Evolutionary conservation across 1,284 basidiomycete species (phyloP), one percentile per base, ranked within the genome.

Genomic region (Trametes versicolor): DNA sequence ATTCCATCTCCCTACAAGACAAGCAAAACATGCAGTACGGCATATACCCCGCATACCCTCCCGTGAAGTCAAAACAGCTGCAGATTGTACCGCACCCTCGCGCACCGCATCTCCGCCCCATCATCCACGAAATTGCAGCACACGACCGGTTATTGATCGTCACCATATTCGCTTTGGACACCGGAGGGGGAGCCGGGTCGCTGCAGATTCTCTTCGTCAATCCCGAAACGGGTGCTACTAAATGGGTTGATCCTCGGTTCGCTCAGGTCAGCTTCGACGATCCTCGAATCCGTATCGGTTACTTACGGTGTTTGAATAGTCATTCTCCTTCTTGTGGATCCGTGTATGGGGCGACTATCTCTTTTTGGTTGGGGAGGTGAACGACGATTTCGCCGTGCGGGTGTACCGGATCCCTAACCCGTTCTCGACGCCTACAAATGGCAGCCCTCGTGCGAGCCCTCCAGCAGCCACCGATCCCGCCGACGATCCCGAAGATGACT

Each of bases 121-220:
- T 74, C 29, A 75, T 77, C 17, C 70, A 75, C 55, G 71, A 75
- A 47, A 64, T 78, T 13, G 63, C 71, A 0, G 50, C 77, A 21
- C 72, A 72, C 50, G 74, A 74, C 4, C 64, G 73, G 37, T 63
- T 79, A 25, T 71, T 82, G 41, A 78, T 77, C 29, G 74, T 74
- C 17, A 75, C 75, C 4, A 73, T 82, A 27, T 78, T 79, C n/a
- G 73, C 61, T 57, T 73, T 66, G 65, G 73, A 62, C 55, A 75
- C 67, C 4, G 69, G 66, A 0, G 63, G 73, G 17, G 73, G 70
- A 41, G 73, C 76, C 21, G 71, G 76, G 7, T 72, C 73, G 29
- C 78, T 80, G 61, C 77, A 79, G 58, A 72, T 84, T n/a, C 65
- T 82, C 19, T 70, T 82, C 34, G 66, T 80, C 25, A 75, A 82